A percentile compares a stretch with the other conserved stretches of the same genome.
Conservation (phyloP, 2,329 filamentous ascomycete species). For the Hirsutella rhossiliensis region DNA sequence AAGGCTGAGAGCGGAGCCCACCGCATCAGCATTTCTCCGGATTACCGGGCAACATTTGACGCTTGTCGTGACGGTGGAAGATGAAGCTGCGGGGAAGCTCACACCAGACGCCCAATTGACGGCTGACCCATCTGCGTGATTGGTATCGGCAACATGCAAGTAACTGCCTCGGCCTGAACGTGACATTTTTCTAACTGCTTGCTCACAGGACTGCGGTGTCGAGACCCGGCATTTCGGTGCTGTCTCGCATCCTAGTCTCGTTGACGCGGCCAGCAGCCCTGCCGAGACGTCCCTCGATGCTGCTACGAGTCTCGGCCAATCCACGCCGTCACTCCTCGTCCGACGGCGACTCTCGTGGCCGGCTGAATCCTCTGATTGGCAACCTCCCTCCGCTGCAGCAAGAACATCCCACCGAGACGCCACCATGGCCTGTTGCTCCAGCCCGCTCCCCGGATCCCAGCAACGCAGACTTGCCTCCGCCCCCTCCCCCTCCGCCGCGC, state of each 20-base stretch:
- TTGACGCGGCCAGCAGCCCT: slow-evolving; percentile 7
- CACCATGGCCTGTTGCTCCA: too few species aligned
- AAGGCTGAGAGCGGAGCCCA: neutral
- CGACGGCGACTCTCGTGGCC: slow-evolving; percentile 4
- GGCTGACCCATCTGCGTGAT: neutral
- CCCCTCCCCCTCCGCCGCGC: too few species aligned
- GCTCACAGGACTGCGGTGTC: slow-evolving; percentile 12
- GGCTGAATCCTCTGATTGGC: slow-evolving; percentile 9
- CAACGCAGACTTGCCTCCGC: too few species aligned
- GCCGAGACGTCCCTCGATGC: slow-evolving; percentile 17
- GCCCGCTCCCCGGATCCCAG: too few species aligned
- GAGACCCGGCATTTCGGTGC: slow-evolving; percentile 17
- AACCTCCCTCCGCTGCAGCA: neutral
- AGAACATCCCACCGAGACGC: too few species aligned
- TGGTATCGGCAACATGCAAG: neutral
- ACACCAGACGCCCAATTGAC: too few species aligned
- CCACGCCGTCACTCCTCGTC: slow-evolving; percentile 1
- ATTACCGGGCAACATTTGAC: neutral
- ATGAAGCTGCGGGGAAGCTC: neutral
- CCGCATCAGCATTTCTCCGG: neutral
- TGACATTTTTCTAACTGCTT: slow-evolving; percentile 1
- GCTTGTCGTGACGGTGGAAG: neutral
- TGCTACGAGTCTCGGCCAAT: slow-evolving; percentile 7
- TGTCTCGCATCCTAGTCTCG: slow-evolving; percentile 15
- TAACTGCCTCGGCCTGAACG: neutral